These are phyloP conservation scores for Ceratobasidium sp. DNA, from an alignment of 1,284 basidiomycete genomes.

Conservation along the genomic window DNA sequence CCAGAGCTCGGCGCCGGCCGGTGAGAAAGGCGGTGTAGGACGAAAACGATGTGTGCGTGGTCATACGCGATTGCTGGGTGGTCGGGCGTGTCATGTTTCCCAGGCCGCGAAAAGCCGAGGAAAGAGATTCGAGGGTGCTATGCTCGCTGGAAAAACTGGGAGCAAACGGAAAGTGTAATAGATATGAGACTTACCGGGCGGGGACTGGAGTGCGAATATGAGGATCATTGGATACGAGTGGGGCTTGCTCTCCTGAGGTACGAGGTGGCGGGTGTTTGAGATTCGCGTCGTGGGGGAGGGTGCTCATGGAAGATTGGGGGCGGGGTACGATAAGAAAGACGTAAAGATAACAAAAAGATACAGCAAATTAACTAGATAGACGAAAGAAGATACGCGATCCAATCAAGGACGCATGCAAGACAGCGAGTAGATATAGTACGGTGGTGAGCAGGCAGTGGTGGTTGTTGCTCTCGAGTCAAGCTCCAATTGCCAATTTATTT, in stretches of 20 bases:
- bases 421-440: background rate
- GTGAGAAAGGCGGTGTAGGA: background rate
- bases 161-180: background rate
- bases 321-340: constrained; percentile 22
- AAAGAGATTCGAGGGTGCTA: constrained; percentile 39
- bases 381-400: constrained; percentile 13
- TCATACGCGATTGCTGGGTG: constrained; percentile 24
- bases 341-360: constrained; percentile 33
- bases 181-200: constrained; percentile 21
- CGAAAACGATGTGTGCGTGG: constrained; percentile 25
- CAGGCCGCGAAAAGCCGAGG: constrained; percentile 32
- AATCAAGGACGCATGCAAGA: constrained; percentile 40
- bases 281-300: constrained; percentile 34
- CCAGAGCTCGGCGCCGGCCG: constrained; percentile 11
- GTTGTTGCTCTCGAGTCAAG: constrained; percentile 38
- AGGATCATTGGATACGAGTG: constrained; percentile 4
- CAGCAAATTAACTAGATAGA: background rate
- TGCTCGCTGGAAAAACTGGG: constrained; percentile 24
- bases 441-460: background rate
- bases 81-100: constrained; percentile 38
- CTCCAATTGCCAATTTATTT: constrained; percentile 20
- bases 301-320: constrained; percentile 23
- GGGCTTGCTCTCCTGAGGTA: constrained; percentile 12
- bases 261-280: constrained; percentile 20
- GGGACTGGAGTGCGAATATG: constrained; percentile 27